Evolutionary conservation across 2,329 filamentous ascomycete species (phyloP), one percentile per base, ranked within the genome.

Genomic region (Fusarium dimerum): DNA sequence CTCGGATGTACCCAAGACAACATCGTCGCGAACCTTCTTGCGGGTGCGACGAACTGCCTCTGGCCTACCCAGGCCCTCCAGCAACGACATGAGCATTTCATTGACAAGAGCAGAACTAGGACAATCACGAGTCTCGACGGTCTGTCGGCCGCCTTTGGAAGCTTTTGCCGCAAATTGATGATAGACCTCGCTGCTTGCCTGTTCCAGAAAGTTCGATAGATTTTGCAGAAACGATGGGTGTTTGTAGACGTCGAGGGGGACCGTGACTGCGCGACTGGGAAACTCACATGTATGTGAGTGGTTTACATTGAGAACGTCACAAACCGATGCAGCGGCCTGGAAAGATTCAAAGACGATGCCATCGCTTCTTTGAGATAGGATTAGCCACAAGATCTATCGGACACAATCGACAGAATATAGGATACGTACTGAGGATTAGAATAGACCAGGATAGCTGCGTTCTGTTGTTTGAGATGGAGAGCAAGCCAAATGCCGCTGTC

Each of bases 11-110:
- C 68, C 63, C 64, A 82, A 78, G 12, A 74, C 76, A 0, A 87
- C 78, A n/a, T 87, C 84, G 45, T 89, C 87, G 0, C 82, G 76
- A 0, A 88, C 76, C 2, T 79, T 73, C 62, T 90, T 90, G 0
- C 71, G 71, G 1, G 87, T 63, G 0, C 72, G 20, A 0, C 68
- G 57, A 0, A 77, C 68, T 1, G 67, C 48, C 0, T 71, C 52
- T 0, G 70, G 57, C 0, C 62, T 50, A 0, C 86, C 86, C 7
- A 80, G 72, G 0, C 75, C 78, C 59, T 84, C 78, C 0, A 90
- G 67, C 0, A 89, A 64, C 0, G 82, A 77, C 69, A 87, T 81
- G 9, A 89, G 72, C 52, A 87, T 73, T 9, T 83, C 76, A 0
- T 77, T 81, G 3, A 90, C 77, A 2, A 89, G 66, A 0, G 77